Base-by-base conservation (phyloP, 257 asterid species). In the Schizonepeta tenuifolia region DNA sequence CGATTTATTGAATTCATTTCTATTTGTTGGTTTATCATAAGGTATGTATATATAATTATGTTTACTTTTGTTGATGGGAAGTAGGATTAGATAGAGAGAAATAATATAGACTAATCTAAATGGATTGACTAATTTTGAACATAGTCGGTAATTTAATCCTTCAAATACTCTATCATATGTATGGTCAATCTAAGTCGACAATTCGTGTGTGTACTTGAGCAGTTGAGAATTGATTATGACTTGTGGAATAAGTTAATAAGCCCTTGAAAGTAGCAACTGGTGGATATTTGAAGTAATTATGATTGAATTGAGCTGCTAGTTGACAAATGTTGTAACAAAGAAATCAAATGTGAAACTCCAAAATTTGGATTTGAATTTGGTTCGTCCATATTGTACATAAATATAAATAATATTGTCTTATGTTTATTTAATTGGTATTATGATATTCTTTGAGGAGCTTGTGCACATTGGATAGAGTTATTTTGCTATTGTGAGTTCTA, bases 291-390 rank as follows among this genome's bases (percentile, higher is more conserved):
- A 70, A 13, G 47, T 56, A 41, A 35, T 18, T 55, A 11, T 11
- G 33, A 6, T 62, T 62, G 68, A 38, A 62, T 15, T 8, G 44
- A 60, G 28, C 47, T 60, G 46, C 46, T 60, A 60, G 8, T 60
- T 60, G 46, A 15, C 14, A 11, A 1, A 26, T 33, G 22, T 15
- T 9, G 15, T n/a, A 33, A 33, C 24, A 60, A n/a, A 31, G 44
- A 28, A 15, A 58, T 28, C 43, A 58, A 15, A n/a, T n/a, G 20
- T 24, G 18, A n/a, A 43, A 9, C 40, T 44, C 24, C 24, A 9
- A 24, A 22, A 22, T 15, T 24, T 22, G 7, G 41, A 55, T 15
- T 31, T n/a, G 22, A 55, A 70, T 70, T 2, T 41, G 46, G 53
- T 69, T 49, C 6, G 14, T 35, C 15, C 5, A 4, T 13, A 38